phyloP scores from a whole-genome alignment of 73 alveolate species.

The Symbiodinium pilosum region DNA sequence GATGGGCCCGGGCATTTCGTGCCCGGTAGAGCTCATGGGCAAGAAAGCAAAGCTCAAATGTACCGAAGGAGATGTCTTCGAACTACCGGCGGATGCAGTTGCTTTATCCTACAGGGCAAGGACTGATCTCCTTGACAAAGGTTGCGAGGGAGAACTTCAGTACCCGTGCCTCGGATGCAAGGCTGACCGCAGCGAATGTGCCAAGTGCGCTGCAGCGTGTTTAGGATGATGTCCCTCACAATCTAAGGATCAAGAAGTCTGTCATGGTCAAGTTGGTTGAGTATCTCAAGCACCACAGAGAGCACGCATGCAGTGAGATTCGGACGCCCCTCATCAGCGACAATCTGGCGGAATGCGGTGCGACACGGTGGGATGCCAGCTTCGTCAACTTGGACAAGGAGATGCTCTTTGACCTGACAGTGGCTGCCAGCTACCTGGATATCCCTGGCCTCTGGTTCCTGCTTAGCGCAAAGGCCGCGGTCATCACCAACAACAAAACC shows the following conservation, averaged over 20 bases:
- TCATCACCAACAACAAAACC: conserved; percentile 59
- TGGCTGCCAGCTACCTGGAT: conserved; percentile 69
- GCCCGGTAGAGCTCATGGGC: conserved; percentile 68
- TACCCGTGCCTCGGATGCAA: conserved; percentile 21
- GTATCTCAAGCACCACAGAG: conserved; percentile 73
- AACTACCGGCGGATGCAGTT: conserved; percentile 76
- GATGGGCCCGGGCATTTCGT: conserved; percentile 67
- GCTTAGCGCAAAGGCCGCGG: conserved; percentile 79
- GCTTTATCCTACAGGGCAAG: conserved; percentile 56
- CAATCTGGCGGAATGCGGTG: conserved; percentile 72
- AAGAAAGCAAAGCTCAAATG: conserved; percentile 74
- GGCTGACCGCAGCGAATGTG: no score
- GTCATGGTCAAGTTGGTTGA: conserved; percentile 76
- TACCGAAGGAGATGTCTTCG: conserved; percentile 74
- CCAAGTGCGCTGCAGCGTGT: neutral
- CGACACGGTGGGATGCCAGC: conserved; percentile 87
- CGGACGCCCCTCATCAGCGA: conserved; percentile 70
- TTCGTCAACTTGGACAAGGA: conserved; percentile 83
- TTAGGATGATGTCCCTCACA: neutral
- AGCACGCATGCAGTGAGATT: conserved; percentile 73
- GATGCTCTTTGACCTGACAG: conserved; percentile 67
- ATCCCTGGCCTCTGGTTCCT: conserved; percentile 82
- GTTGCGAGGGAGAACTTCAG: conserved; percentile 44
- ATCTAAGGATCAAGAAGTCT: conserved; percentile 27
- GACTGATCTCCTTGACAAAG: conserved; percentile 42